Conservation (phyloP, 2,329 filamentous ascomycete species). For the Exophiala dermatitidis region DNA sequence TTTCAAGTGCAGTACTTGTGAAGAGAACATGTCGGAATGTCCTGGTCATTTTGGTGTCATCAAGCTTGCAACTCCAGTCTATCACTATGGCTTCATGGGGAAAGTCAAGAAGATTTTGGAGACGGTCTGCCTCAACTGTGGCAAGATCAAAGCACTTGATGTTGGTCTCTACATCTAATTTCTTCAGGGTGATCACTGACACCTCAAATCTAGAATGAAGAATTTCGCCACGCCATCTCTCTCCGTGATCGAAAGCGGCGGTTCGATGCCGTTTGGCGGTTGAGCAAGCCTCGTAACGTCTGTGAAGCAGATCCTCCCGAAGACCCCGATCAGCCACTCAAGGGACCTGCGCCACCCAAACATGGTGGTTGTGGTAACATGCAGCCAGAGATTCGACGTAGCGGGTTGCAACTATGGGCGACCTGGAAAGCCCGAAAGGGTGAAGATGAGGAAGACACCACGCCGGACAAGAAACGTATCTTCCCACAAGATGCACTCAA, state of each 20-base stretch:
- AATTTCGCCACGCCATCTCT: conserved; percentile 72
- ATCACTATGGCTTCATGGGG: conserved; percentile 90
- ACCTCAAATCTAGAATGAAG: conserved; percentile 13
- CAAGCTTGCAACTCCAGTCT: conserved; percentile 92
- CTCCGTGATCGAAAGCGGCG: conserved; percentile 89
- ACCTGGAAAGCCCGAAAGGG: conserved; percentile 65
- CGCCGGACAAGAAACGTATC: conserved; percentile 72
- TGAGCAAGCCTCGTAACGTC: conserved; percentile 79
- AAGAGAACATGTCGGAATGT: conserved; percentile 91
- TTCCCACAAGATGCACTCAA: conserved; percentile 77
- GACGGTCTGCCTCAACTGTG: conserved; percentile 98
- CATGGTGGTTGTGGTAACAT: conserved; percentile 92
- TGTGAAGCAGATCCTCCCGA: conserved; percentile 72
- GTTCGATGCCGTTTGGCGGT: conserved; percentile 84
- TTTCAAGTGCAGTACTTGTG: conserved; percentile 93
- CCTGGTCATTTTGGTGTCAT: conserved; percentile 98
- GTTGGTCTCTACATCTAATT: conserved; percentile 61
- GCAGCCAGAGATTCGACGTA: conserved; percentile 80
- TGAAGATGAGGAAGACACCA: conserved; percentile 62
- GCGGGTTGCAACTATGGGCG: conserved; percentile 73
- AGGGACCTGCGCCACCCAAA: conserved; percentile 43
- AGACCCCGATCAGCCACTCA: conserved; percentile 62
- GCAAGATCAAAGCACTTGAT: conserved; percentile 94
- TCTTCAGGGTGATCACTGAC: neutral
- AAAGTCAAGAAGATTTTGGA: conserved; percentile 99